Base-by-base conservation (phyloP, 257 asterid species). In the Fraxinus cuspidata region DNA sequence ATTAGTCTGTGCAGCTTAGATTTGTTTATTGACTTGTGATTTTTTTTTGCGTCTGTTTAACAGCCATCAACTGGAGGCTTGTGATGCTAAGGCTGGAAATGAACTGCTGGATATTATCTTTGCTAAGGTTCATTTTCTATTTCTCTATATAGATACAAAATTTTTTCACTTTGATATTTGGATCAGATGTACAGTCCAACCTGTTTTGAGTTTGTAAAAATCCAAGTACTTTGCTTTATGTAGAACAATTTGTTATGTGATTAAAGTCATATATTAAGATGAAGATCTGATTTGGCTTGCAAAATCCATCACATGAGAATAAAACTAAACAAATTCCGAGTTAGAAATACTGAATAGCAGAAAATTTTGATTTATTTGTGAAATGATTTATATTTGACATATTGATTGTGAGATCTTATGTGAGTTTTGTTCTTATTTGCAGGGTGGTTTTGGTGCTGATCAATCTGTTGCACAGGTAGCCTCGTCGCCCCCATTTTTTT, bases 401-500 rank as follows among this genome's bases (percentile, higher is more conserved):
- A 0, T 15, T 51, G 1, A 44, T 75, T 27, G 18, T n/a, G 9
- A 10, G 74, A 66, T 70, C 34, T 80, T 72, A 79, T 12, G 29
- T 44, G 2, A 34, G 4, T 70, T 70, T 42, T 27, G 31, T 67
- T 64, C 63, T 80, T 25, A 29, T 77, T 35, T 13, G 40, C 88
- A 93, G 99, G 96, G 96, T 79, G 87, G 86, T 84, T 73, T 74
- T 44, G 85, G 87, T 53, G 27, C 81, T 2, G 97, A 90, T 32
- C 98, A 88, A 75, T 58, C 91, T 7, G 76, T 74, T 66, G 47
- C 91, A 66, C 94, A 86, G 76, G 84, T 84, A 84, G 96, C 97
- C 81, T 90, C 97, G 91, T 93, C 99, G 88, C 99, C 98, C 97
- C 98, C 98, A 66, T 96, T 92, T 96, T 96, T 93, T 89, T 69